Evolutionary conservation across 441 rosid genomes (phyloP).

Genomic region (Mallotus repandus): DNA sequence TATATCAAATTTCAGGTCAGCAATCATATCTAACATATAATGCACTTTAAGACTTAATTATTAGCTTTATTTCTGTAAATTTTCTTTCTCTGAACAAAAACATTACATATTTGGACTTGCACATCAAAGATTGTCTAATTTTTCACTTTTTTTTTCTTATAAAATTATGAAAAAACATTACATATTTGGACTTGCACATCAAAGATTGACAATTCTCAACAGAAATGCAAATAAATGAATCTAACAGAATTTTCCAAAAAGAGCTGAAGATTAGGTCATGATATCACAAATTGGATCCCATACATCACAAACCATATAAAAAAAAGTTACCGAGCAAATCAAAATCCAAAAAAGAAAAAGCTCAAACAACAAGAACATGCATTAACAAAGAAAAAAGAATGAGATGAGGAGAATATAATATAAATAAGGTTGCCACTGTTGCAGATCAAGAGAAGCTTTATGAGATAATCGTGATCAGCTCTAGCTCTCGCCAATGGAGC

Average conservation of each 20-base stretch:
- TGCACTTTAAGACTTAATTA: neutral
- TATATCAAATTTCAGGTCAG: no score
- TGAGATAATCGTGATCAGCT: constrained; percentile 41
- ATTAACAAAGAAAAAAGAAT: neutral
- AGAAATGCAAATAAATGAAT: neutral
- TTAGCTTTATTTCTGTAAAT: neutral
- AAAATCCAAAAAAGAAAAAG: neutral
- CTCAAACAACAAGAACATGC: neutral
- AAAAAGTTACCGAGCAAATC: neutral
- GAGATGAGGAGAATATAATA: neutral
- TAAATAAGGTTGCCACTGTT: constrained; percentile 27
- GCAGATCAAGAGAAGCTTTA: constrained; percentile 39
- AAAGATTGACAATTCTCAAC: no score
- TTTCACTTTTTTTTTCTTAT: no score
- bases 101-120: neutral
- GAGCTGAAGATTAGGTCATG: neutral
- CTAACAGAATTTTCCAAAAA: neutral
- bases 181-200: neutral
- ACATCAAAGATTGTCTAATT: no score
- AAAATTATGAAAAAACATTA: no score
- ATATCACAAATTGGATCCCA: constrained; percentile 3
- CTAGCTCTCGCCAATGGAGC: constrained; percentile 38
- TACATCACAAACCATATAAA: neutral
- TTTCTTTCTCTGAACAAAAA: neutral
- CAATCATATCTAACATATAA: neutral